phyloP scores from a whole-genome alignment of 2,329 filamentous ascomycete genomes.

The Pseudofabraea citricarpa region DNA sequence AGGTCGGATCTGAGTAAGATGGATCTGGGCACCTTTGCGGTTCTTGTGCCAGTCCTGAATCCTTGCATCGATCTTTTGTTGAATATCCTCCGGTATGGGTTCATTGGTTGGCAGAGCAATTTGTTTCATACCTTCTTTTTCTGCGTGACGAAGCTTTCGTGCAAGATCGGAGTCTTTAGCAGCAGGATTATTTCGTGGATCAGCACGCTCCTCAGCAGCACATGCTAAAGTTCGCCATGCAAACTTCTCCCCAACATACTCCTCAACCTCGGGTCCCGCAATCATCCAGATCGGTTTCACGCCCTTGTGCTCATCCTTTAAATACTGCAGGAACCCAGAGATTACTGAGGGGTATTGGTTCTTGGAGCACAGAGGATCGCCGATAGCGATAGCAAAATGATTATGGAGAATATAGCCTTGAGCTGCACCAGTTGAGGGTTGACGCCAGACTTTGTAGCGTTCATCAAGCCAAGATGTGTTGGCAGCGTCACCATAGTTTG shows the following conservation, averaged over 20 bases:
- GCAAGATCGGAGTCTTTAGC: slow-evolving; percentile 71
- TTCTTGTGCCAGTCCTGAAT: slow-evolving; percentile 75
- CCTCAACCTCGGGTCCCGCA: slow-evolving; percentile 72
- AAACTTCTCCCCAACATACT: slow-evolving; percentile 72
- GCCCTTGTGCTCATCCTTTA: slow-evolving; percentile 64
- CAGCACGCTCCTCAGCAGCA: slow-evolving; percentile 82
- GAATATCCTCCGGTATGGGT: slow-evolving; percentile 60
- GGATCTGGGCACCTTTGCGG: slow-evolving; percentile 82
- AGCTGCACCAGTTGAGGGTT: slow-evolving; percentile 72
- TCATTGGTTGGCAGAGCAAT: slow-evolving; percentile 65
- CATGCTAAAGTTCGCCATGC: slow-evolving; percentile 88
- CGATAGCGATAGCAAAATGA: slow-evolving; percentile 78
- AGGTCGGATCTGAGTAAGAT: slow-evolving; percentile 83
- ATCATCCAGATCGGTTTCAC: slow-evolving; percentile 87
- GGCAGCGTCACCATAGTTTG: slow-evolving; percentile 91
- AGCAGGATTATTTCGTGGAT: slow-evolving; percentile 63
- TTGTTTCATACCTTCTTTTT: slow-evolving; percentile 80
- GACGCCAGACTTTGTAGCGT: slow-evolving; percentile 83
- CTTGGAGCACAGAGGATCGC: slow-evolving; percentile 79
- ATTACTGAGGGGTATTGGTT: slow-evolving; percentile 73
- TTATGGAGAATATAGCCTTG: slow-evolving; percentile 75
- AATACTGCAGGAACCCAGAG: slow-evolving; percentile 67
- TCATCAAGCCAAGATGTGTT: slow-evolving; percentile 94
- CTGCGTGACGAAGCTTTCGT: slow-evolving; percentile 78
- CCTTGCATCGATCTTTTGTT: slow-evolving; percentile 63